Evolutionary conservation across 805 yeast genomes (phyloP).

Genomic region (Candida michaelii): DNA sequence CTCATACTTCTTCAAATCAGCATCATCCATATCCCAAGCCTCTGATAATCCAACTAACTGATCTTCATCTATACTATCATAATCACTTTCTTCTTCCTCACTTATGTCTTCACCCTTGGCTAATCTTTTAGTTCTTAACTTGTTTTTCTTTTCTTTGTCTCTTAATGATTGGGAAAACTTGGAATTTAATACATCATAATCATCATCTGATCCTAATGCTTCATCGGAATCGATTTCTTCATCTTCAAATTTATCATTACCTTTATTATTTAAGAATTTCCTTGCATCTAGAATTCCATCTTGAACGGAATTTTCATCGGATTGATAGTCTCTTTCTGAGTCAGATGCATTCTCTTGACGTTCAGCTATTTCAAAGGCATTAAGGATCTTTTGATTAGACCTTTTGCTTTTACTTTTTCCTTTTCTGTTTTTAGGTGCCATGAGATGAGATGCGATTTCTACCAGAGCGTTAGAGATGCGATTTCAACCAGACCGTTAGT

Average conservation of each 20-base stretch:
- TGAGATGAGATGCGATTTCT: conserved; percentile 5
- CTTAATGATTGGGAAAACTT: conserved; percentile 69
- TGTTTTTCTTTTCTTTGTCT: conserved; percentile 46
- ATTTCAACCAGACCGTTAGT: conserved; percentile 11
- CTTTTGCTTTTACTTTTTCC: conserved; percentile 27
- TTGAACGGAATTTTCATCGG: conserved; percentile 17
- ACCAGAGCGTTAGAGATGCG: conserved; percentile 11
- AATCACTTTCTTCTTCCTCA: conserved; percentile 52
- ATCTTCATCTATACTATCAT: conserved; percentile 72
- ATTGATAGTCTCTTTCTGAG: neutral
- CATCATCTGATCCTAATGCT: conserved; percentile 82
- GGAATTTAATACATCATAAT: conserved; percentile 58
- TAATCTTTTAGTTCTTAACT: conserved; percentile 29
- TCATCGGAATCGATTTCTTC: conserved; percentile 84
- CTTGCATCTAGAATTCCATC: conserved; percentile 44
- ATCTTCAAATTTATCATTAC: conserved; percentile 44
- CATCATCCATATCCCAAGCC: conserved; percentile 83
- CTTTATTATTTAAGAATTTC: conserved; percentile 29
- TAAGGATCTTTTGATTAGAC: conserved; percentile 36
- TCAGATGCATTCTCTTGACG: conserved; percentile 28
- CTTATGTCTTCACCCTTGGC: conserved; percentile 29
- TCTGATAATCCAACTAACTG: conserved; percentile 78
- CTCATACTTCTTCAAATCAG: conserved; percentile 33
- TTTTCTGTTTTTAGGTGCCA: conserved; percentile 20
- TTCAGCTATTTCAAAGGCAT: conserved; percentile 48